Conservation (phyloP, 495 filamentous ascomycete species). For the Copromyces sp. region DNA sequence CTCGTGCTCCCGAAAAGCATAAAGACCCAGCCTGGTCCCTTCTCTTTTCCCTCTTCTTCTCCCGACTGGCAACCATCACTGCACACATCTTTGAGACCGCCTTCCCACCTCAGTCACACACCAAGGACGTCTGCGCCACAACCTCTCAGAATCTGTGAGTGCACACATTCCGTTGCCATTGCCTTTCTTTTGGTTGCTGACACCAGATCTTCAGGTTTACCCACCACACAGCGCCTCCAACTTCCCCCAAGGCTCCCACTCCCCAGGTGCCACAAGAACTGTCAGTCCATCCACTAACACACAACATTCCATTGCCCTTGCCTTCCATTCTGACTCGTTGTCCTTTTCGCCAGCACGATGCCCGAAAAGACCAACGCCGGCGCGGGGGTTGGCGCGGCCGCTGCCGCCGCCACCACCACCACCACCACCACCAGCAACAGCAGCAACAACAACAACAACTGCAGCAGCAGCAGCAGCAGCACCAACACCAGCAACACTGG, state of each 20-base stretch:
- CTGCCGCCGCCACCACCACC: background rate
- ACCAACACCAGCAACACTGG: background rate
- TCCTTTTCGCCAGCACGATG: background rate
- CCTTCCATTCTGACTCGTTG: background rate
- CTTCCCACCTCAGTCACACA: background rate
- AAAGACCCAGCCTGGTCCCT: background rate
- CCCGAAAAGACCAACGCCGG: background rate
- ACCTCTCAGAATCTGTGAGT: background rate
- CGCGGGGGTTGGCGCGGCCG: background rate
- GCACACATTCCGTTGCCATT: background rate
- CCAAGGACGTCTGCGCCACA: background rate
- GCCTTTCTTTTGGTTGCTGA: background rate
- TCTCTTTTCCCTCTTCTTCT: background rate
- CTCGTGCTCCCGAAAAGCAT: background rate
- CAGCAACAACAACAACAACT: background rate
- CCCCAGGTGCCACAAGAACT: background rate
- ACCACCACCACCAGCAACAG: background rate
- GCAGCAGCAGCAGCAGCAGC: background rate
- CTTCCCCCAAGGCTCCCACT: background rate
- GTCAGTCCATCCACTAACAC: background rate
- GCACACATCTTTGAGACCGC: background rate
- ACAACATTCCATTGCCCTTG: background rate
- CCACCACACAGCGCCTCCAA: background rate
- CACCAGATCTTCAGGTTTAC: background rate
- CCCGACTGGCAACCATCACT: background rate